phyloP scores from a whole-genome alignment of 306 rosid species.

The Trichosanthes truncata region DNA sequence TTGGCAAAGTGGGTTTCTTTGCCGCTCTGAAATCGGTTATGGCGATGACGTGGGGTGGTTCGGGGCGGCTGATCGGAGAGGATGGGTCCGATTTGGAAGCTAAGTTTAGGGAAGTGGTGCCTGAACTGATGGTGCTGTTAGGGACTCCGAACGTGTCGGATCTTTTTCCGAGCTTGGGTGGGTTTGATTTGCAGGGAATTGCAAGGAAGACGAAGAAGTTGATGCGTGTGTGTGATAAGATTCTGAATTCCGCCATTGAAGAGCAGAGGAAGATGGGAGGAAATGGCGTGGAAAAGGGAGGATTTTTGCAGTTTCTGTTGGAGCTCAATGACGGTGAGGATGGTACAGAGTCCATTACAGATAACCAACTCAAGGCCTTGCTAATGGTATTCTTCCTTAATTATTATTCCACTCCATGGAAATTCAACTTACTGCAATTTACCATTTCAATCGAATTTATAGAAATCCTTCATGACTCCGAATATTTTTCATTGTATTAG shows the following conservation, averaged over 20 bases:
- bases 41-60: neutral
- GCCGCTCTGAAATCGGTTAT: neutral
- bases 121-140: neutral
- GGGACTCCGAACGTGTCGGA: slow-evolving; percentile 4
- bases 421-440: too few relatives aligned
- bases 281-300: neutral
- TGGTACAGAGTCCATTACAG: neutral
- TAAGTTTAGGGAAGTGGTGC: neutral
- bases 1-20: neutral
- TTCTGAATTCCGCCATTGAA: too few relatives aligned
- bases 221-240: too few relatives aligned
- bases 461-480: too few relatives aligned
- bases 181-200: neutral
- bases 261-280: neutral
- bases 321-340: neutral
- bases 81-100: neutral
- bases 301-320: slow-evolving; percentile 1
- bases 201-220: too few relatives aligned
- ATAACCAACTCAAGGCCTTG: slow-evolving; percentile 4
- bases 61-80: neutral
- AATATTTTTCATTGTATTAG: too few relatives aligned
- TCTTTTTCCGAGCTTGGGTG: neutral
- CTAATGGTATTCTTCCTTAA: neutral
- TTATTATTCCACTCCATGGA: too few relatives aligned
- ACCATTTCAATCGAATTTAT: too few relatives aligned